Evolutionary conservation across 176 grass and related monocot species (phyloP).

Genomic region (sorghum (Sorghum bicolor)): Sorghum_bicolor_NCBIv3 NC_012874.2:3266001-3266500

Average conservation of each 20-base stretch:
- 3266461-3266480: slow-evolving; percentile 19
- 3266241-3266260: slow-evolving; percentile 59
- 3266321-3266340: slow-evolving; percentile 51
- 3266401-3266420: slow-evolving; percentile 26
- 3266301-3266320: slow-evolving; percentile 60
- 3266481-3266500: slow-evolving; percentile 1
- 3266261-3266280: slow-evolving; percentile 42
- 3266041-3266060: slow-evolving; percentile 33
- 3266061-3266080: slow-evolving; percentile 32
- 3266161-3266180: slow-evolving; percentile 55
- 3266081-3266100: slow-evolving; percentile 22
- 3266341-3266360: slow-evolving; percentile 64
- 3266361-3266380: background rate
- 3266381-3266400: slow-evolving; percentile 8
- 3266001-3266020: slow-evolving; percentile 60
- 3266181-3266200: slow-evolving; percentile 32
- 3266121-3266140: slow-evolving; percentile 25
- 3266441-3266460: slow-evolving; percentile 37
- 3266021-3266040: slow-evolving; percentile 44
- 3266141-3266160: slow-evolving; percentile 42
- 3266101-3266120: slow-evolving; percentile 31
- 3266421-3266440: slow-evolving; percentile 27
- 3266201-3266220: slow-evolving; percentile 48
- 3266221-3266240: slow-evolving; percentile 49
- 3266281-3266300: slow-evolving; percentile 61